Base-by-base conservation (phyloP, 2,329 filamentous ascomycete genomes). In the Epichloe typhina region DNA sequence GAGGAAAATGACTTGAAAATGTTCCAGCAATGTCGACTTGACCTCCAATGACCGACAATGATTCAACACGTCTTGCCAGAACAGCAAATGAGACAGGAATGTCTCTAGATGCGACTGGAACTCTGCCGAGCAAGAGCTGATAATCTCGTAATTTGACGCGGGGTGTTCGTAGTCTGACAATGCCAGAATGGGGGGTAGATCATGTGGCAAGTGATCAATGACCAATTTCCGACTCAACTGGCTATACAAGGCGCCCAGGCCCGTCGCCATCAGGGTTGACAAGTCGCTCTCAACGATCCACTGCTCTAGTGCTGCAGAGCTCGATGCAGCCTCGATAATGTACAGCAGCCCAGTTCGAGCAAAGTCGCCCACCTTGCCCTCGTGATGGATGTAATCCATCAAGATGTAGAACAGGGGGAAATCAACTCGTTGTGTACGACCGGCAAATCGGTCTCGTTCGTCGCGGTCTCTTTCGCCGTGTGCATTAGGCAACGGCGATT, bases 271-370 rank as follows among this genome's bases (percentile, higher is more conserved):
- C 56, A 97, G 73, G 0, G 93, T 97, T 12, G 93, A 93, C 49
- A 98, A 73, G 64, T 98, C 93, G 65, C 91, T 96, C 63, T 95
- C 90, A 45, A 97, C 88, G 56, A 98, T 87, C 93, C 93, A 98
- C 61, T 88, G 86, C 69, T 98, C 93, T 53, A 98, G 68, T 1
- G 82, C 78, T 19, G 82, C 79, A 1, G 89, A 95, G 57, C 82
- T 84, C 0, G 88, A 91, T 0, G 91, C 88, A 0, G 88, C 87
- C 68, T 97, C 91, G 58, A 97, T 95, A 53, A 98, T 87, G 68
- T 98, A 98, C 7, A 98, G 75, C 54, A 98, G 67, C 0, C 93
- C 93, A 0, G 93, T 98, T 52, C 93, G 77, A 2, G 93, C 91
- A 72, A 98, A 98, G 66, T 98, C 93, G 12, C 93, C 93, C 17